Base-by-base conservation (phyloP, 306 rosid species). In the Crotalaria pallida region DNA sequence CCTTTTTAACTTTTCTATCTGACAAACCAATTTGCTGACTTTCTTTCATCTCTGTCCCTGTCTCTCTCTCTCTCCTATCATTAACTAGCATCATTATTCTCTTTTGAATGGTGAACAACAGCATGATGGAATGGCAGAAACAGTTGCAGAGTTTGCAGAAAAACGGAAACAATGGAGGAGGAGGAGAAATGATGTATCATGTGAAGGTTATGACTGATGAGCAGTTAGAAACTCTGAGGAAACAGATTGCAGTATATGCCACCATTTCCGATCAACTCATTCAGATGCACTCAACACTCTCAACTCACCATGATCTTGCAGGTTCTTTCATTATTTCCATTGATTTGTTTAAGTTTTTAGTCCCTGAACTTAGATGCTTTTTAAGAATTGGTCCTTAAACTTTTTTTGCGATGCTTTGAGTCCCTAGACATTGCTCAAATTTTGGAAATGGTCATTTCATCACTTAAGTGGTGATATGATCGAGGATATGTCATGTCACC, bases 141-240 rank as follows among this genome's bases (percentile, higher is more conserved):
- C 81, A 78, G 13, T 77, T 74, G n/a, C 86, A 50, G 76, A 78
- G 58, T 44, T 74, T 48, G 62, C 81, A 52, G 38, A 75, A 77
- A 55, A 67, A 44, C 45, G 80, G 56, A 2, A 76, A 74, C 53
- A 77, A 52, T 1, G 81, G 82, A 13, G 84, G 86, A 18, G 70
- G 71, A 33, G 81, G 82, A 13, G 84, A 88, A 18, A 72, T 73
- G 40, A 64, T 85, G 84, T 88, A 81, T n/a, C n/a, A n/a, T 72
- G 95, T 94, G 51, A 88, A 91, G 53, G 99, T 94, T 10, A 94
- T 94, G 99, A 94, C 99, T 2, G 99, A 94, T 73, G 97, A 87
- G 11, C 99, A 94, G 57, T 75, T 94, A 76, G 97, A 94, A 60
- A 91, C 97, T 69, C 89, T 94, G 3, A 77, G 99, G 52, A 82